Base-by-base conservation (phyloP, 306 rosid genomes). In the Dalbergia cultrata region DNA sequence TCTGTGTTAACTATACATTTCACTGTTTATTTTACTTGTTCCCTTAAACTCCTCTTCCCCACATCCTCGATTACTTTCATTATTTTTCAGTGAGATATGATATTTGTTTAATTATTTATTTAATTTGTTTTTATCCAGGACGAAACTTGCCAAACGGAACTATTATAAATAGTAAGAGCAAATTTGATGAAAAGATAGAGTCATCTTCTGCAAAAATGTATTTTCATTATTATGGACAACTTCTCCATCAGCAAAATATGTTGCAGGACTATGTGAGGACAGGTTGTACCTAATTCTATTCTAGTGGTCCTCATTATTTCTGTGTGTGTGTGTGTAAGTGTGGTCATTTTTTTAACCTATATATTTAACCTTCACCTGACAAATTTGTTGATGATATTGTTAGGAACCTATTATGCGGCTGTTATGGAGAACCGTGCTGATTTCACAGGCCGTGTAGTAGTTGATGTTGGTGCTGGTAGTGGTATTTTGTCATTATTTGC, bases 241-340 rank as follows among this genome's bases (percentile, higher is more conserved):
- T 91, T 71, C 79, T 91, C 31, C 97, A 93, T 85, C 97, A 93
- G 86, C 99, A 95, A 80, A 95, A 95, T 87, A 92, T 95, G 99
- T 80, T 95, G 79, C 97, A 92, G 86, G 99, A 93, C 87, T 95
- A 92, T 81, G 97, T 93, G 83, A 90, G 99, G 83, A 95, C 99
- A 86, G 99, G 99, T 90, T 73, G 80, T 85, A 71, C 74, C 41
- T 75, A 57, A 57, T 35, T 83, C 63, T 61, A 59, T 56, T 64
- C 56, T 31, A 70, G 34, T 41, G 72, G 31, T 50, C 13, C 12
- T 47, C 68, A 66, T 50, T 21, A 50, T 7, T 37, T 16, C 49
- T 79, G 31, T 26, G 31, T 26, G 31, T 26, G 26, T 22, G 31
- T 26, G 31, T 26, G 31, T 26, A 26, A 26, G 31, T 26, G 31